Base-by-base conservation (phyloP, 2,329 filamentous ascomycete species). In the Colletotrichum liaoningense region DNA sequence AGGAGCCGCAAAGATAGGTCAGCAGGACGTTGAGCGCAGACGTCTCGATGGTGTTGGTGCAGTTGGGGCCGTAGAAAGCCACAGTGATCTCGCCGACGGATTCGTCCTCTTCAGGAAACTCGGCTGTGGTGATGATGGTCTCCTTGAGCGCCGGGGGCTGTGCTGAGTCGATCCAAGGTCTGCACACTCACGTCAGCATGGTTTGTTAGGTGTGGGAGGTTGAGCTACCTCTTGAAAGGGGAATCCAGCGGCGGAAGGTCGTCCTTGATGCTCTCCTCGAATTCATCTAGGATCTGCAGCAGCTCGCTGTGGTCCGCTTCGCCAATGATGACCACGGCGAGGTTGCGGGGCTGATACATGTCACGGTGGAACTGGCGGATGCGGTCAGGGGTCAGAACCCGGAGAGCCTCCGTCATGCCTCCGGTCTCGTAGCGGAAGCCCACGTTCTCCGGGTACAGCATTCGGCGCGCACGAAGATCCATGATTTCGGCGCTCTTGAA, bases 341-440 rank as follows among this genome's bases (percentile, higher is more conserved):
- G 86, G 79, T 99, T 99, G 81, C 95, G 96, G 3, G 97, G 97
- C 81, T 98, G 96, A 80, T 99, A 99, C 96, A 99, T 98, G 76
- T 95, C 94, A 75, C 92, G 92, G 82, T 99, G 97, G 79, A 98
- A 99, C 72, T 93, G 91, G n/a, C 97, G 92, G 76, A 99, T 99
- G 52, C 95, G 92, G 65, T 98, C 93, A 1, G 95, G 92, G 0
- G 95, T 97, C 59, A 99, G 86, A 3, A 95, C 91, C 55, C 97
- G 92, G 63, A 99, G 88, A 42, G 95, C 93, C 78, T 98, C 94
- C 86, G 97, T 97, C 93, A 98, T 95, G 16, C 97, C 97, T 14
- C 97, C 97, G n/a, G 97, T 99, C 84, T 99, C 97, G 78, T 98
- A 98, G 72, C 96, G 92, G 80, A 98, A 99, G 3, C 97, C 97